Evolutionary conservation across 208 protist genomes (phyloP).

Genomic region (Crithidia thermophila): DNA sequence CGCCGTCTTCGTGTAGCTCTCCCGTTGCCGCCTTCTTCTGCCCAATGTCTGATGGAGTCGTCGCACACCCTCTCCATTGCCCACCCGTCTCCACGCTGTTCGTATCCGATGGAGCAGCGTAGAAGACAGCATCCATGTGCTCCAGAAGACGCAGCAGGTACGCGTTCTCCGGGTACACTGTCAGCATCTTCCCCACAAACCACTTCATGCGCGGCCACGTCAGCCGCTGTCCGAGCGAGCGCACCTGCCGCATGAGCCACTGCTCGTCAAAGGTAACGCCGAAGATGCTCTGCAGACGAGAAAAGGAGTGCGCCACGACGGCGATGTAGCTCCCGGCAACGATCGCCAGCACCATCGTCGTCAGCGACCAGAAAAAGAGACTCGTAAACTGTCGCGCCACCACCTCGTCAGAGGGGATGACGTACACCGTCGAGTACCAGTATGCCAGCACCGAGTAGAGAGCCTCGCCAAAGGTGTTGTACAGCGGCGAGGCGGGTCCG

Average conservation of each 20-base stretch:
- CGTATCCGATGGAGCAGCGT: too few relatives aligned
- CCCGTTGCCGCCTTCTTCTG: too few relatives aligned
- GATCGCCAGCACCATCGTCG: neutral
- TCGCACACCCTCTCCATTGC: too few relatives aligned
- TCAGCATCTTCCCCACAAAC: neutral
- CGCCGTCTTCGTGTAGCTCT: too few relatives aligned
- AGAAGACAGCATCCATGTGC: neutral
- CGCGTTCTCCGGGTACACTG: neutral
- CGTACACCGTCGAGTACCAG: neutral
- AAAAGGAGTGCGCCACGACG: conserved; percentile 4
- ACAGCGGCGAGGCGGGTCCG: conserved; percentile 1
- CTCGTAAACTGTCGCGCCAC: conserved; percentile 1
- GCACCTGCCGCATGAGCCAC: conserved; percentile 1
- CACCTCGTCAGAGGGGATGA: neutral
- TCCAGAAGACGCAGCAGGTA: neutral
- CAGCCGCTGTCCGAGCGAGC: neutral
- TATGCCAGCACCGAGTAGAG: conserved; percentile 13
- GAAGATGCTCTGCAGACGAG: conserved; percentile 10
- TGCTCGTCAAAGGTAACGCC: conserved; percentile 13
- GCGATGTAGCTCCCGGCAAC: neutral
- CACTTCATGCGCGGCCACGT: neutral
- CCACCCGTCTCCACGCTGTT: too few relatives aligned
- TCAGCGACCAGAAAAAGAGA: conserved; percentile 11
- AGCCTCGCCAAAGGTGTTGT: conserved; percentile 15
- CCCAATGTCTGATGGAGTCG: too few relatives aligned